Evolutionary conservation across 78 protist species (phyloP).

Genomic region (Creolimax fragrantissima): DNA sequence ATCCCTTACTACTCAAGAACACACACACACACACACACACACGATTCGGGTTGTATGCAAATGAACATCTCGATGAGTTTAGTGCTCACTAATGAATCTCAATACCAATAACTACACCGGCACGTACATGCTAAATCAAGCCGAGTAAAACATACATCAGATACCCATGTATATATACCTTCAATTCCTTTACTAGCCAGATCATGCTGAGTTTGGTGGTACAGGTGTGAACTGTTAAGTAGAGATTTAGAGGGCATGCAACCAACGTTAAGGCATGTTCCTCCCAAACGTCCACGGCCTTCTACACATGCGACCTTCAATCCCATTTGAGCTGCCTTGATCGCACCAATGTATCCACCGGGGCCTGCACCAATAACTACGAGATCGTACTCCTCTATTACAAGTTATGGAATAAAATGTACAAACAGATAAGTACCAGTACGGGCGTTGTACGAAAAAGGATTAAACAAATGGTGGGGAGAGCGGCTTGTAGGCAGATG

Average conservation of each 20-base stretch:
- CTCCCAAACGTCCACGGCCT: conserved; percentile 88
- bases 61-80: too few relatives aligned
- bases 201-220: conserved; percentile 62
- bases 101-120: too few relatives aligned
- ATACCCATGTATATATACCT: too few relatives aligned
- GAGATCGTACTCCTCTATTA: conserved; percentile 61
- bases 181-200: conserved; percentile 64
- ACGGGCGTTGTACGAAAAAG: not conserved
- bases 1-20: not conserved
- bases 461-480: not conserved
- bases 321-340: conserved; percentile 98
- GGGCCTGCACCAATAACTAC: conserved; percentile 99
- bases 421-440: not conserved
- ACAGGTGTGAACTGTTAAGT: conserved; percentile 89
- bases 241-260: conserved; percentile 99
- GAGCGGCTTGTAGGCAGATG: not conserved
- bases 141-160: too few relatives aligned
- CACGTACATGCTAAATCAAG: too few relatives aligned
- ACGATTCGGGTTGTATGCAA: too few relatives aligned
- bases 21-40: not conserved
- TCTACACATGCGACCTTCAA: conserved; percentile 83
- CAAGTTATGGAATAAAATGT: not conserved
- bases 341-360: conserved; percentile 99
- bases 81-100: too few relatives aligned
- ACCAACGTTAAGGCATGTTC: conserved; percentile 99